A percentile compares a stretch with the other conserved stretches of the same genome.
These are phyloP conservation scores for Neotropicomus parvogracilis DNA, from an alignment of 1,284 basidiomycete genomes.

Conservation along the genomic window DNA sequence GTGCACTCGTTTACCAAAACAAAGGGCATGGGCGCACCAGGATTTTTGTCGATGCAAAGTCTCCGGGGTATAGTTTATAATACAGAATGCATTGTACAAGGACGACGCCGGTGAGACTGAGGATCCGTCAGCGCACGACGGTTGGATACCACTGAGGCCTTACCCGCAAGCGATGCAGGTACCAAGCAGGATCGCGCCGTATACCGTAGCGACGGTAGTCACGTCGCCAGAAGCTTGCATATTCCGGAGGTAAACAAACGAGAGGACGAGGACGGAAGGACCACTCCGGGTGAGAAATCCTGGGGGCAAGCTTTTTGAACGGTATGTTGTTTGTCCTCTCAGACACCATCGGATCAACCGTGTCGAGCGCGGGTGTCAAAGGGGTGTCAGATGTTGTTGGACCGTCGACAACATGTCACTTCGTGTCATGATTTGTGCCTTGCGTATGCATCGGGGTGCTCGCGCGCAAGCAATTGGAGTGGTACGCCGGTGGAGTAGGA, in stretches of 20 bases:
- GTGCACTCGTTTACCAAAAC: slow-evolving; percentile 7
- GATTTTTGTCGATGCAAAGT: slow-evolving; percentile 34
- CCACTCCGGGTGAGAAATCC: slow-evolving; percentile 16
- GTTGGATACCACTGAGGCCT: background rate
- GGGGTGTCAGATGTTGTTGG: background rate
- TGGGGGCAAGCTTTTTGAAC: slow-evolving; percentile 24
- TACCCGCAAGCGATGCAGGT: slow-evolving; percentile 31
- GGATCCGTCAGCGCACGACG: slow-evolving; percentile 10
- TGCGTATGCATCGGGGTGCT: no score
- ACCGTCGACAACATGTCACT: background rate
- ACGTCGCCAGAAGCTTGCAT: slow-evolving; percentile 34
- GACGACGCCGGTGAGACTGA: slow-evolving; percentile 47
- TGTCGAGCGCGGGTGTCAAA: background rate
- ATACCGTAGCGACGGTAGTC: slow-evolving; percentile 29
- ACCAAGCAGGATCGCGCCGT: slow-evolving; percentile 32
- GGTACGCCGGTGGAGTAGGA: no score
- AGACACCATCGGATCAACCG: slow-evolving; percentile 16
- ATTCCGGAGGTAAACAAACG: slow-evolving; percentile 15
- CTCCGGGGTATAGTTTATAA: slow-evolving; percentile 41
- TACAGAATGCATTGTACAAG: slow-evolving; percentile 44
- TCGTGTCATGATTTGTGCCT: background rate
- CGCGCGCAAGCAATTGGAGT: no score
- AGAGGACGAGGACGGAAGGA: slow-evolving; percentile 29
- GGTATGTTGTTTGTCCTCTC: slow-evolving; percentile 36
- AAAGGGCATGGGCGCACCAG: slow-evolving; percentile 33